phyloP scores from a whole-genome alignment of 192 early-diverging fungal genomes.

The Piromyces sp. region DNA sequence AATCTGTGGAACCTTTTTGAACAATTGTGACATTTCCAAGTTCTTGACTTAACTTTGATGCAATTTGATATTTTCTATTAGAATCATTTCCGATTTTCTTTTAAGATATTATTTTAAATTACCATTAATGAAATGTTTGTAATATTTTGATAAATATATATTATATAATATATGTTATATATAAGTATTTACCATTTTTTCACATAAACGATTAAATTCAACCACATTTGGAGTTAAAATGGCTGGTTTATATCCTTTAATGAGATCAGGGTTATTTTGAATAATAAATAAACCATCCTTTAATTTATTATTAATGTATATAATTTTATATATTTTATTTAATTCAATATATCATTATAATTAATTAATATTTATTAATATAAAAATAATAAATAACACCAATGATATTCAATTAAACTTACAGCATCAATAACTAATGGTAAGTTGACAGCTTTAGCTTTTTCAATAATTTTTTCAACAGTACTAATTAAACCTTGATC shows the following conservation, averaged over 20 bases:
- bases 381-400: no score
- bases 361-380: no score
- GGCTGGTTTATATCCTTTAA: conserved; percentile 51
- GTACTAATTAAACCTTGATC: conserved; percentile 47
- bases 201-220: conserved; percentile 66
- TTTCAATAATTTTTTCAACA: conserved; percentile 45
- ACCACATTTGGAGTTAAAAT: conserved; percentile 77
- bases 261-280: conserved; percentile 43
- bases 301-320: neutral
- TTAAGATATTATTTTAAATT: no score
- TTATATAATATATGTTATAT: no score
- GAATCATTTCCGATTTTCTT: conserved; percentile 8
- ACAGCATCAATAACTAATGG: conserved; percentile 85
- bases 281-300: conserved; percentile 71
- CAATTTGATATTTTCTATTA: conserved; percentile 13
- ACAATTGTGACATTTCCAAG: conserved; percentile 66
- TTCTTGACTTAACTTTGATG: conserved; percentile 30
- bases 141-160: no score
- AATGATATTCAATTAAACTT: no score
- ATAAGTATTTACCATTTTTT: conserved; percentile 23
- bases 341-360: no score
- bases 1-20: conserved; percentile 57
- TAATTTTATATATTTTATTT: no score
- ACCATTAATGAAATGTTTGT: no score
- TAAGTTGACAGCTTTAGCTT: conserved; percentile 37